Evolutionary conservation across 352 stramenopile species (phyloP), one percentile per base, ranked within the genome.

Genomic region (Globisporangium perplexum): DNA sequence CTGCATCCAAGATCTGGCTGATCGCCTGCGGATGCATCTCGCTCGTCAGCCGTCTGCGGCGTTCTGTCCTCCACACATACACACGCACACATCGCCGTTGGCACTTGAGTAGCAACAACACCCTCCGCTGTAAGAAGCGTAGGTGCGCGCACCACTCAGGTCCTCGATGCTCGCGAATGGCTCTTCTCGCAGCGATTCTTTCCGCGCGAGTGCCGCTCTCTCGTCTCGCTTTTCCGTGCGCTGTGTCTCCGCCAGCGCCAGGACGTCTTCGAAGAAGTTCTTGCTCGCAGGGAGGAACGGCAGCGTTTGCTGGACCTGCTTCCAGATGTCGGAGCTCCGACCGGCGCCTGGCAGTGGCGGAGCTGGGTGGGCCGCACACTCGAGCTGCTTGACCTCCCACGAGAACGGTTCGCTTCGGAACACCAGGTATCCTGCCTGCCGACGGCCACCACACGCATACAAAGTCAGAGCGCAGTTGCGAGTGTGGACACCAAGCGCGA

Each of bases 11-110:
- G 14, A 79, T 70, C 20, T 68, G 71, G n/a, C 71, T 69, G 35
- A 90, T 80, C 10, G 83, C 83, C 47, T 84, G 74, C 5, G 83
- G 80, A 41, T 93, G 83, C 74, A 88, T 90, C 57, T 93, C 83
- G 48, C 69, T 90, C 7, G 80, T 88, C 50, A 79, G 53, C 10
- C 72, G 76, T 10, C 83, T 72, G 10, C 60, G 57, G 15, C 68
- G 61, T 17, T 78, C 75, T 70, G 24, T 22, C 18, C 30, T 35
- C 22, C 46, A n/a, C n/a, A n/a, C n/a, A n/a, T n/a, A n/a, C n/a
- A 49, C 11, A 20, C 17, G 38, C 8, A 7, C 11, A 50, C 12
- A 15, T 7, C 4, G 47, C 12, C 24, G 18, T 8, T 10, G 45
- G 1, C 12, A 36, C 5, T 36, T 11, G 15, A 36, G 31, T 17